Evolutionary conservation across 305 asterid genomes (phyloP).

Genomic region (Fraxinus floribunda): DNA sequence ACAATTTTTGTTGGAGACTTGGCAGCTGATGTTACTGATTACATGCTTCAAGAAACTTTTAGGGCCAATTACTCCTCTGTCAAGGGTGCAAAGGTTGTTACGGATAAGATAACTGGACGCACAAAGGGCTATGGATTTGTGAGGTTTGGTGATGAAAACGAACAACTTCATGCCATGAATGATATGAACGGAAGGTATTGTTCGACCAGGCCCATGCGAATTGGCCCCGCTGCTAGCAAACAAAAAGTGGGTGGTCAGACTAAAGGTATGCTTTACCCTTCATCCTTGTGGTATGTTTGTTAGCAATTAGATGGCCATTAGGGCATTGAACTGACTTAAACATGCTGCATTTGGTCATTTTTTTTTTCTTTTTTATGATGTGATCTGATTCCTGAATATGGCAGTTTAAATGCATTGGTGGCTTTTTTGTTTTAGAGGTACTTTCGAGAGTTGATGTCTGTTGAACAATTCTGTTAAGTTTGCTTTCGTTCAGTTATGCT

Average conservation of each 20-base stretch:
- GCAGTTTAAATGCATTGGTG: constrained; percentile 40
- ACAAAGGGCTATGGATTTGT: constrained; percentile 84
- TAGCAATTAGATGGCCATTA: constrained; percentile 2
- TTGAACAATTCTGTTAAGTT: constrained; percentile 47
- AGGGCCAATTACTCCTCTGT: constrained; percentile 59
- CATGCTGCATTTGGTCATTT: neutral
- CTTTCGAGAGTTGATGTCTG: constrained; percentile 23
- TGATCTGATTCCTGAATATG: constrained; percentile 30
- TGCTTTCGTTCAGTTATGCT: constrained; percentile 22
- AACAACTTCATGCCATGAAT: constrained; percentile 73
- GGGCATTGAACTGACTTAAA: neutral
- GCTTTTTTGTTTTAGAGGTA: constrained; percentile 34
- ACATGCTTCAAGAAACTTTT: constrained; percentile 72
- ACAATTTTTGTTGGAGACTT: constrained; percentile 81
- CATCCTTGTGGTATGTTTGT: neutral
- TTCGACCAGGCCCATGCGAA: constrained; percentile 78
- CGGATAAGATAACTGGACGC: constrained; percentile 67
- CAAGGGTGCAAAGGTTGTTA: constrained; percentile 75
- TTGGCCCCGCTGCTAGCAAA: constrained; percentile 81
- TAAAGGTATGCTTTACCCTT: constrained; percentile 42
- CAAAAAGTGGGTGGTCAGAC: constrained; percentile 55
- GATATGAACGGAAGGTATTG: constrained; percentile 81
- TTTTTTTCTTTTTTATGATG: constrained; percentile 14
- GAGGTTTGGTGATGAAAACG: constrained; percentile 69
- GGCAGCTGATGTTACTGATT: constrained; percentile 80